Base-by-base conservation (phyloP, 1,284 basidiomycete genomes). In the Kalmanozyma brasiliensis region DNA sequence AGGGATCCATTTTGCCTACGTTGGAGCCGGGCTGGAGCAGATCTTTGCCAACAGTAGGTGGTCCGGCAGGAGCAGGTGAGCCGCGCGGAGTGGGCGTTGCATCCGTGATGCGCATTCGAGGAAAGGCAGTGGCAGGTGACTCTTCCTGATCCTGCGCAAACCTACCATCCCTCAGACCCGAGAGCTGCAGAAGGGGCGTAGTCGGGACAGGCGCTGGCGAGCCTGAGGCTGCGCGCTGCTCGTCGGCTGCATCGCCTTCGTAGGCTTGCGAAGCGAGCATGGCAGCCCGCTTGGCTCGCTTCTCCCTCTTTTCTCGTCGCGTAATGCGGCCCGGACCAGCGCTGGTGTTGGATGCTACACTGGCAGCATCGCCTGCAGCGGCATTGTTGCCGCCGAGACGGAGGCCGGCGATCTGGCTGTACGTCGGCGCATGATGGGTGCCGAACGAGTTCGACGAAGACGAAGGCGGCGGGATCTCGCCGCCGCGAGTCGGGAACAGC, bases 101-200 rank as follows among this genome's bases (percentile, higher is more conserved):
- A 24, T 77, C 75, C 13, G 75, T 76, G 56, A 77, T 74, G 32
- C 74, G 58, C 73, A 77, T 66, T 7, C 68, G 46, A 8, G 75
- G 75, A 51, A 77, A 60, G 3, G 75, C 73, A 19, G 62, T 63
- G 3, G 75, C 63, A 10, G 75, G 73, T 38, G 75, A 77, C 14
- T 72, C 63, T 42, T 57, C 58, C 23, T 68, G 52, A 16, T 73
- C 57, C 14, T 52, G 37, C 33, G 38, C 37, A 14, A 35, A 24
- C 2, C 30, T 38, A 14, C 51, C 55, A 20, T 65, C 62, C 23
- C 42, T 46, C 51, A 66, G 24, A 32, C 57, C 47, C 19, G 56
- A 49, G 16, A 59, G 45, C 26, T 47, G 64, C 37, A 67, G 38
- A 14, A 57, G 51, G 4, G 65, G 65, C 19, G 64, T 67, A 3